Conservation (phyloP, 129 eudicot species). For the Flaveria brownii region DNA sequence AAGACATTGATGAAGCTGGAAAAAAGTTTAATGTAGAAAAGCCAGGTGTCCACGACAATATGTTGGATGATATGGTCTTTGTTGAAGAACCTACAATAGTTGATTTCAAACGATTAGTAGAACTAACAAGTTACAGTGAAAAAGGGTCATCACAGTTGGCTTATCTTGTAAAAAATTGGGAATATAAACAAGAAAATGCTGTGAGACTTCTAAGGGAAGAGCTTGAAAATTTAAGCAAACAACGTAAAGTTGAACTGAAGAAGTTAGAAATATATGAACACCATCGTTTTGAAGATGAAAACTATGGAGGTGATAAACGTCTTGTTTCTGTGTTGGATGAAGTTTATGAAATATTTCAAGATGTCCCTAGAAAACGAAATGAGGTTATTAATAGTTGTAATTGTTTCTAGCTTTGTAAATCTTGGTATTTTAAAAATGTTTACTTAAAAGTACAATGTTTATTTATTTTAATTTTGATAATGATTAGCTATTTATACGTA, state of each 20-base stretch:
- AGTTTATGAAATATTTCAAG: slow-evolving; percentile 55
- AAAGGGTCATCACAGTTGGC: slow-evolving; percentile 82
- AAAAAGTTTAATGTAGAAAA: slow-evolving; percentile 72
- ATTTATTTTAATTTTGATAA: too few relatives aligned
- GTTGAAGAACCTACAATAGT: slow-evolving; percentile 61
- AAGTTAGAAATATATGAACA: slow-evolving; percentile 81
- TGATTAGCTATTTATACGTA: too few relatives aligned
- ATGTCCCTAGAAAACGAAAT: slow-evolving; percentile 57
- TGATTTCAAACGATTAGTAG: slow-evolving; percentile 65
- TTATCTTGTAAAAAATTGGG: slow-evolving; percentile 77
- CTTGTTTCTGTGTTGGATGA: slow-evolving; percentile 70
- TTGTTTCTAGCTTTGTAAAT: too few relatives aligned
- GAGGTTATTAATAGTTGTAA: slow-evolving; percentile 33
- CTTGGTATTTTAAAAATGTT: too few relatives aligned
- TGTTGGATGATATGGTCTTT: slow-evolving; percentile 63
- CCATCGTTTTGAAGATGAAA: slow-evolving; percentile 71
- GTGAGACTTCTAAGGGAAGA: slow-evolving; percentile 86
- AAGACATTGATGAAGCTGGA: slow-evolving; percentile 80
- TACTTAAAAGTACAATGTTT: too few relatives aligned
- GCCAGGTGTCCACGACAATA: slow-evolving; percentile 65
- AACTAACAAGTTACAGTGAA: slow-evolving; percentile 75
- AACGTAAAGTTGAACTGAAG: slow-evolving; percentile 73
- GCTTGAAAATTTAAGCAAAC: slow-evolving; percentile 76
- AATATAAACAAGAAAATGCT: slow-evolving; percentile 77
- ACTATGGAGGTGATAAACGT: slow-evolving; percentile 60